Evolutionary conservation across 2,329 filamentous ascomycete species (phyloP).

Genomic region (Pezicula neosporulosa): DNA sequence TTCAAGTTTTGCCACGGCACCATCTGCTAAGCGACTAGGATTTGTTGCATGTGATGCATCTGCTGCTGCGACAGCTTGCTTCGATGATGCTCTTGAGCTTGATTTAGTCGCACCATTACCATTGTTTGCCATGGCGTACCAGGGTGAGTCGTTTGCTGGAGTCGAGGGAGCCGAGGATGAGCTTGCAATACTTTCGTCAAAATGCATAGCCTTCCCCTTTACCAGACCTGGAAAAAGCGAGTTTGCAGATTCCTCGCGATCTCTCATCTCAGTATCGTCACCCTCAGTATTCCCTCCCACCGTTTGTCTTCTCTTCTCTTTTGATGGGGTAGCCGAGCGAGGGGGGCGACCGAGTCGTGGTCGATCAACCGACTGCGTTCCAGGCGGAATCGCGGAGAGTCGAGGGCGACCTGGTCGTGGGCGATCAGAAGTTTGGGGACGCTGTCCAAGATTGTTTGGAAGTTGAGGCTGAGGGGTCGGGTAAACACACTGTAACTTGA

Average conservation of each 20-base stretch:
- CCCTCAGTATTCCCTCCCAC: background rate
- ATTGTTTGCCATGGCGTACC: background rate
- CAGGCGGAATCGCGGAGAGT: background rate
- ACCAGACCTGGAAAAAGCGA: background rate
- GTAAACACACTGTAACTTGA: background rate
- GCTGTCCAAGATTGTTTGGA: background rate
- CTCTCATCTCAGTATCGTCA: background rate
- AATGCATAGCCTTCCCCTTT: background rate
- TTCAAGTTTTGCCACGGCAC: background rate
- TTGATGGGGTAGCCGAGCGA: background rate
- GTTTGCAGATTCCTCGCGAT: background rate
- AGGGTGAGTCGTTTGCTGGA: background rate
- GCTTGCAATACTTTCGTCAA: background rate
- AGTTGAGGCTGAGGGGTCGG: slow-evolving; percentile 9
- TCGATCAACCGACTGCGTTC: background rate
- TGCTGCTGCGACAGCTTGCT: background rate
- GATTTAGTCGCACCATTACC: background rate
- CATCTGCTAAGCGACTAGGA: background rate
- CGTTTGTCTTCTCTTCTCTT: background rate
- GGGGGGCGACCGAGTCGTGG: background rate
- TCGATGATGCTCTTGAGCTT: background rate
- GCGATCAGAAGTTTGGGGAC: background rate
- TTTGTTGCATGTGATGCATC: background rate
- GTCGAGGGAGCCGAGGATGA: background rate
- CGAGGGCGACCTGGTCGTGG: background rate